Base-by-base conservation (phyloP, 139 green algal species). In the Monoraphidium neglectum region DNA sequence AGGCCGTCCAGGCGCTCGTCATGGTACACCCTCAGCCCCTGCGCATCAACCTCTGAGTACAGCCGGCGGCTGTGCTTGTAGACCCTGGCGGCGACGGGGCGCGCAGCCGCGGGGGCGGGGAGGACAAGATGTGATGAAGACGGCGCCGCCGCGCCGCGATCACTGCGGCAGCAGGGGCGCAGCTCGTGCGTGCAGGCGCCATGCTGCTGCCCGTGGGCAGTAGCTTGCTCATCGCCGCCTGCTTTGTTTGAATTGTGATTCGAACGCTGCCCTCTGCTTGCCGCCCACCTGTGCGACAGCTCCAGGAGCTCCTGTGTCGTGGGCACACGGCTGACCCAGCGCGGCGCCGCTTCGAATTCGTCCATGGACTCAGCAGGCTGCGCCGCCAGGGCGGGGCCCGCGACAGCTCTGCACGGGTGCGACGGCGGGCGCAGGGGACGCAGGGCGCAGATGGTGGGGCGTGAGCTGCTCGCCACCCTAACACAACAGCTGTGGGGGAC, bases 291-390 rank as follows among this genome's bases (percentile, higher is more conserved):
- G n/a, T 54, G 33, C 26, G 65, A 76, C 0, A 80, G 54, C 43
- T 80, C 75, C 32, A 75, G 54, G 37, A 80, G 38, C 18, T 80
- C 75, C 32, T 80, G 75, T 35, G 65, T 37, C 2, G 75, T 80
- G 21, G 75, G 75, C 18, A 33, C 35, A 16, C 75, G 60, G 60
- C 75, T 80, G n/a, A 16, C 38, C 43, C 43, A 51, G 43, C 43
- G 43, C 43, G 43, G 43, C 43, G 43, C 8, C 43, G 43, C 8
- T 8, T 51, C 8, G 8, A 21, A 8, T 12, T 8, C 43, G 43
- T 51, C n/a, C n/a, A n/a, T n/a, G n/a, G n/a, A n/a, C n/a, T n/a
- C n/a, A 51, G 43, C 43, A 8, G 43, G 8, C 43, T 8, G 8
- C 43, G 43, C 12, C 43, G 43, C 43, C 43, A 12, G 43, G 43